phyloP scores from a whole-genome alignment of 2,329 filamentous ascomycete species.

The Arthroderma uncinatum region DNA sequence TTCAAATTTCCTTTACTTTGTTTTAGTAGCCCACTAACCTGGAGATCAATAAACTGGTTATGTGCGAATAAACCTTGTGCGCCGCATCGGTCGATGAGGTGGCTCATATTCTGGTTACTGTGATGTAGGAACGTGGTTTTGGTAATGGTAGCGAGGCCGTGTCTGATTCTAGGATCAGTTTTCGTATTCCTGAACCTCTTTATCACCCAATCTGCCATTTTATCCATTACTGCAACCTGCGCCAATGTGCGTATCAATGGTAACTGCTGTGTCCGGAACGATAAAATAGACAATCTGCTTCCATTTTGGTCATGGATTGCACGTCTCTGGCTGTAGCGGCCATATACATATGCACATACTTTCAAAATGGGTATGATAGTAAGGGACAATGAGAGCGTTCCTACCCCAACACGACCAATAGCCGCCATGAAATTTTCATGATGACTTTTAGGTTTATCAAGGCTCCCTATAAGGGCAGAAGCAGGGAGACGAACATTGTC shows the following conservation, averaged over 20 bases:
- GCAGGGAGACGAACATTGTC: neutral
- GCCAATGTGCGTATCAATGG: conserved; percentile 2
- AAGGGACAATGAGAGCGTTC: neutral
- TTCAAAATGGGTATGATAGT: neutral
- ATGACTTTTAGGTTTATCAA: neutral
- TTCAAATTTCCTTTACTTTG: neutral
- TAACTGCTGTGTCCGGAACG: conserved; percentile 6
- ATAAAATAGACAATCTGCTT: neutral
- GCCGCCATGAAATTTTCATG: neutral
- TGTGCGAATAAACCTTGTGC: conserved; percentile 1
- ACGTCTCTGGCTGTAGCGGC: conserved; percentile 1
- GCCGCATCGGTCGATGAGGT: conserved; percentile 1
- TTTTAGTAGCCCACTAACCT: neutral
- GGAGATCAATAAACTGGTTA: conserved; percentile 5
- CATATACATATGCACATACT: neutral
- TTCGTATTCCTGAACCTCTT: neutral
- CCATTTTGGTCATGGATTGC: neutral
- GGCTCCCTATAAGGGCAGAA: neutral
- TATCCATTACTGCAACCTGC: conserved; percentile 3
- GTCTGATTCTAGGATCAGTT: neutral
- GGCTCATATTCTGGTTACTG: neutral
- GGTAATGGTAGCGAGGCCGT: neutral
- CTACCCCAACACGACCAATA: neutral
- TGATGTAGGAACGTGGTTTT: neutral
- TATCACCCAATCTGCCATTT: neutral